Percentiles rank a stretch among this genome's conserved stretches.
phyloP scores from a whole-genome alignment of 192 early-diverging fungal genomes.

The Coemansia sp. region DNA sequence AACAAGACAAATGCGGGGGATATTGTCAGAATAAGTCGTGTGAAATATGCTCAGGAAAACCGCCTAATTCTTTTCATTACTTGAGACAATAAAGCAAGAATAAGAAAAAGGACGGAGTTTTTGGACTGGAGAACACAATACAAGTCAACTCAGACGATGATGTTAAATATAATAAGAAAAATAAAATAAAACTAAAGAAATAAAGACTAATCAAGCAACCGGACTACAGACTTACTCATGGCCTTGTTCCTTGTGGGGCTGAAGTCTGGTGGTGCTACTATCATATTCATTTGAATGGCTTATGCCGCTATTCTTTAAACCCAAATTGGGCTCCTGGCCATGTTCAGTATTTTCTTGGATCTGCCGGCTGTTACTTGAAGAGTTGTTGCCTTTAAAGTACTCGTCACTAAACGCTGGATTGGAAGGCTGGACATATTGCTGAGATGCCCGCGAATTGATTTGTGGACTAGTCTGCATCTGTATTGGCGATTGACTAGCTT shows the following conservation, averaged over 20 bases:
- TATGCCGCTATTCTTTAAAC: neutral
- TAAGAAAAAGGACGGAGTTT: neutral
- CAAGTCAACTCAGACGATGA: neutral
- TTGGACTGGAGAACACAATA: neutral
- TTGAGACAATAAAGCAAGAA: neutral
- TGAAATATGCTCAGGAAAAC: neutral
- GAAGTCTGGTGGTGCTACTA: neutral
- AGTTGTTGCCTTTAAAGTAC: conserved; percentile 17
- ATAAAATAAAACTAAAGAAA: neutral
- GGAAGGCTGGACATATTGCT: neutral
- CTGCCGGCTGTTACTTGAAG: conserved; percentile 9
- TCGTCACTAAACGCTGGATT: conserved; percentile 24
- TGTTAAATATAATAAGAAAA: neutral
- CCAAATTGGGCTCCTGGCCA: neutral
- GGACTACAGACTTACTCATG: neutral
- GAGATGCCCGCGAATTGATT: neutral
- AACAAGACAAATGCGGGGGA: neutral
- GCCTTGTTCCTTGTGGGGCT: neutral
- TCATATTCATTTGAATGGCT: neutral
- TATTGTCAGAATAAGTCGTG: neutral
- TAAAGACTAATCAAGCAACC: neutral
- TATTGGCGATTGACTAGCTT: neutral
- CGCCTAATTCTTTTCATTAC: neutral
- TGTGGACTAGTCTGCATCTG: neutral
- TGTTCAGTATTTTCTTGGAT: neutral